Evolutionary conservation across 2,329 filamentous ascomycete species (phyloP).

Genomic region (Penicillium nordicum): DNA sequence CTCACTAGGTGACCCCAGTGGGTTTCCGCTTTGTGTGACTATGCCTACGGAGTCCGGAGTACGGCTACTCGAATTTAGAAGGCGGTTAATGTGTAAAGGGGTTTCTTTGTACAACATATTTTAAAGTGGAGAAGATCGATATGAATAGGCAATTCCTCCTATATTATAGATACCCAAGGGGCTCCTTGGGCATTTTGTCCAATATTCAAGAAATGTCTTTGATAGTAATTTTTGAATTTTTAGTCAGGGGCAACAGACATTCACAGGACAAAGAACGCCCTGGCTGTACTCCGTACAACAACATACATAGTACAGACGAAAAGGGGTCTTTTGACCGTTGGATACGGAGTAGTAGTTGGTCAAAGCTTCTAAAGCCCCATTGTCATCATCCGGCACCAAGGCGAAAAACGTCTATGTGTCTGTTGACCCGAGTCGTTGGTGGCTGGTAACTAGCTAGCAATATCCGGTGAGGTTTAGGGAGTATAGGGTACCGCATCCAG

Average conservation of each 20-base stretch:
- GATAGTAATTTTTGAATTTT: not conserved
- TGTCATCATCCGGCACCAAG: not conserved
- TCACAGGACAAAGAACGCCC: not conserved
- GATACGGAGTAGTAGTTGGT: not conserved
- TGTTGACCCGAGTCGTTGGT: constrained; percentile 1
- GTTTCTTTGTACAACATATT: not conserved
- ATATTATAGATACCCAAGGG: not conserved
- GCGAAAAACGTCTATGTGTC: not conserved
- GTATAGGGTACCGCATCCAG: not conserved
- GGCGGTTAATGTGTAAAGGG: constrained; percentile 9
- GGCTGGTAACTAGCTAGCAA: not conserved
- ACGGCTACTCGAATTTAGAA: constrained; percentile 14
- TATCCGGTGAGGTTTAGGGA: not conserved
- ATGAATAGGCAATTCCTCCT: not conserved
- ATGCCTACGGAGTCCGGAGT: constrained; percentile 38
- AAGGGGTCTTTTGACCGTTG: not conserved
- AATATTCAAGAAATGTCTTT: not conserved
- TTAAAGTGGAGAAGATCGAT: not conserved
- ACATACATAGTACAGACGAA: not conserved
- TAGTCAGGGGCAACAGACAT: not conserved
- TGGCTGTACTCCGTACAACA: not conserved
- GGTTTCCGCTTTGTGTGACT: constrained; percentile 55
- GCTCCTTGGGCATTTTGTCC: not conserved
- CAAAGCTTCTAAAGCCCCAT: not conserved
- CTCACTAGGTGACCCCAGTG: constrained; percentile 50